phyloP scores from a whole-genome alignment of 148 eudicot genomes.

The Amaranthus cruentus region DNA sequence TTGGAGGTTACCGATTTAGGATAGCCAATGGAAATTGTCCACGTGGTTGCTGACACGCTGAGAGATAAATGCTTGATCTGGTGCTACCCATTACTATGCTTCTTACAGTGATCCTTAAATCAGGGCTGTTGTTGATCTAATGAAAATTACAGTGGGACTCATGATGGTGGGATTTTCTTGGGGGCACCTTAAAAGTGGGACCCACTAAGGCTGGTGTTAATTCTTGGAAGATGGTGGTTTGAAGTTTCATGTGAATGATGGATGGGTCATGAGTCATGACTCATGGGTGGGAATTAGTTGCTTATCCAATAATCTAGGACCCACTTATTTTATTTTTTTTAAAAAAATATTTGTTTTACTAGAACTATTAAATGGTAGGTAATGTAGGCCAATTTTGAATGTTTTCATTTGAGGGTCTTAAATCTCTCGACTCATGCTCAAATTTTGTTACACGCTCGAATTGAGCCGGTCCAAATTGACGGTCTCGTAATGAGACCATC shows the following conservation, averaged over 20 bases:
- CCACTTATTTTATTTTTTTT: constrained; percentile 14
- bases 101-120: constrained; percentile 1
- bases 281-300: constrained; percentile 7
- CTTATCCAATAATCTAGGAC: constrained; percentile 19
- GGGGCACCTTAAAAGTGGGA: background rate
- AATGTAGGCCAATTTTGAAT: constrained; percentile 15
- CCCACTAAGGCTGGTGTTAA: constrained; percentile 15
- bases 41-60: constrained; percentile 19
- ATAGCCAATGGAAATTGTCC: constrained; percentile 2
- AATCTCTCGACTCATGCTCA: background rate
- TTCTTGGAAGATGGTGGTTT: constrained; percentile 18
- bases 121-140: constrained; percentile 6
- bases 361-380: constrained; percentile 7
- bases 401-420: background rate
- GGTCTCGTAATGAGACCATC: too few species aligned
- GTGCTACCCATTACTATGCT: background rate
- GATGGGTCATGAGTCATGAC: constrained; percentile 4
- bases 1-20: background rate
- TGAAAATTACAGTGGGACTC: background rate
- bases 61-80: background rate
- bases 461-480: too few species aligned
- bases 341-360: too few species aligned
- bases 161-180: constrained; percentile 8
- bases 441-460: background rate
- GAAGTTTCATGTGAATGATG: constrained; percentile 20